Base-by-base conservation (phyloP, 148 eudicot species). In the Silene latifolia region DNA sequence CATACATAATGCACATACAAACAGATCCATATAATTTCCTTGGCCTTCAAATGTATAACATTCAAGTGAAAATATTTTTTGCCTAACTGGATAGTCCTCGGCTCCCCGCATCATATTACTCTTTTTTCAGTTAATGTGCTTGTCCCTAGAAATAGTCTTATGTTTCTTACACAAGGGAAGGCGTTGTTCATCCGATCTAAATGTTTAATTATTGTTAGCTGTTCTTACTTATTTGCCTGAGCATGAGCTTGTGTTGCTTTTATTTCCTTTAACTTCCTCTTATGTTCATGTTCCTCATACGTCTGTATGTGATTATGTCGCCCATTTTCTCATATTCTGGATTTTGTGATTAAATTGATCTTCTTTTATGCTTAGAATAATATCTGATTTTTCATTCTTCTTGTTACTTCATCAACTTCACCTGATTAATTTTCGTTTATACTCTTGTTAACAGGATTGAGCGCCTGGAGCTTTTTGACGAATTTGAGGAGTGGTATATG, bases 401-500 rank as follows among this genome's bases (percentile, higher is more conserved):
- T 59, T 7, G 42, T 10, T 18, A 6, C 20, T 46, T 68, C 14
- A 39, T 72, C 5, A 35, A 27, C 13, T 77, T 66, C 71, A 61
- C 47, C 63, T 61, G 19, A 14, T 27, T 58, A 19, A 64, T 74
- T 39, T 20, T 78, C 32, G 25, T 62, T 7, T 0, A 42, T 66
- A 72, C 79, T 74, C 53, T 13, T 80, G 68, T 80, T 59, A 58
- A 74, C 86, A 91, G 98, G 88, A 95, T 95, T 79, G 93, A 95
- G 87, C 86, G 93, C 65, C 82, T 95, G 86, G 98, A 95, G 80
- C 76, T 95, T 87, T 92, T 92, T 39, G 98, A 94, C 78, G 97
- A 95, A 67, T 93, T 93, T 75, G 96, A 93, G 78, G 96, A 93
- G 85, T 90, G 98, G 93, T 82, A 89, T 82, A 93, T 90, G 96